phyloP scores from a whole-genome alignment of 768 basidiomycete genomes.

The Psilocybe subaeruginosa region DNA sequence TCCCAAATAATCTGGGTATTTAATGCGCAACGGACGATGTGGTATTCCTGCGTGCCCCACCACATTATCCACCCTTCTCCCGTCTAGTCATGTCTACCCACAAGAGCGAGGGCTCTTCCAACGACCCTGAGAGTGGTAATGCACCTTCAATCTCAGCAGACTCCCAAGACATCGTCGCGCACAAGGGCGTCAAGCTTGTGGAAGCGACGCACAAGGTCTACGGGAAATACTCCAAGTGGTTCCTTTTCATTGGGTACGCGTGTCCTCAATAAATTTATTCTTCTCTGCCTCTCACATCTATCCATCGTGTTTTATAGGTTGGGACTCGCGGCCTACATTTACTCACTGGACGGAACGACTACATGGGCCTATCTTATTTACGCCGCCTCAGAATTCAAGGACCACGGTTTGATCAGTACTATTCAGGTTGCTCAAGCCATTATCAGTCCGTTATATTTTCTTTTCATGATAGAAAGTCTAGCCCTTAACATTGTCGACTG shows the following conservation, averaged over 20 bases:
- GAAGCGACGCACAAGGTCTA: conserved; percentile 56
- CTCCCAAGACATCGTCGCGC: conserved; percentile 26
- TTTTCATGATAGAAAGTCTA: background rate
- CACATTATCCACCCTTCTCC: background rate
- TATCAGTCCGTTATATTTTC: conserved; percentile 43
- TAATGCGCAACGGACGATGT: conserved; percentile 1
- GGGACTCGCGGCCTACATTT: conserved; percentile 74
- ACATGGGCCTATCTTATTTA: conserved; percentile 67
- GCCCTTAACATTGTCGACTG: background rate
- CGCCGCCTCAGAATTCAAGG: conserved; percentile 54
- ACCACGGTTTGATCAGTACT: conserved; percentile 57
- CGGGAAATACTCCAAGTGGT: conserved; percentile 59
- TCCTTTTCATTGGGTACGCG: conserved; percentile 59
- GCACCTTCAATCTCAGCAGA: conserved; percentile 2
- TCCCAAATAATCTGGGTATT: background rate
- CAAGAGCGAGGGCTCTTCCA: conserved; percentile 17
- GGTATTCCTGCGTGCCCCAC: conserved; percentile 2
- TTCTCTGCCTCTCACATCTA: background rate
- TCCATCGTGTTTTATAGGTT: conserved; percentile 37
- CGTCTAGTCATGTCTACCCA: conserved; percentile 16
- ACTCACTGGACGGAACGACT: conserved; percentile 73
- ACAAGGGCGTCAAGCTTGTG: conserved; percentile 47
- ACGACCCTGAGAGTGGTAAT: conserved; percentile 17
- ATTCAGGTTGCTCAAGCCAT: conserved; percentile 58
- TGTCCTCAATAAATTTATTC: background rate